phyloP scores from a whole-genome alignment of 23 red algal genomes.

The Gracilaria domingensis region DNA sequence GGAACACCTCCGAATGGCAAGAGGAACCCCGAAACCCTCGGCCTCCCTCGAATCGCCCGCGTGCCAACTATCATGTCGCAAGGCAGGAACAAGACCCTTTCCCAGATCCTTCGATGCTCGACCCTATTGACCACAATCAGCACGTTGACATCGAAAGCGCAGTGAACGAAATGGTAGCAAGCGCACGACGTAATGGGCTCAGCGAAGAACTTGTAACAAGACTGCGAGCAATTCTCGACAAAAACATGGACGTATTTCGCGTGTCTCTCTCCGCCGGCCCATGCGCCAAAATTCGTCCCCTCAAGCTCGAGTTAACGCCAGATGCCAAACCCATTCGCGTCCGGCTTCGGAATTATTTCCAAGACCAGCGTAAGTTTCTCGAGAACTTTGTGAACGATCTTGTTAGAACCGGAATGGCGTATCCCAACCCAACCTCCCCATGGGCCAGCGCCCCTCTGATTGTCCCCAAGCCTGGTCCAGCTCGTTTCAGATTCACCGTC shows the following conservation, averaged over 20 bases:
- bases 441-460: neutral
- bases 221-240: neutral
- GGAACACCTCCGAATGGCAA: too few species aligned
- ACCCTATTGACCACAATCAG: slow-evolving; percentile 5
- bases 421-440: neutral
- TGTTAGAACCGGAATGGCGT: neutral
- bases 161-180: neutral
- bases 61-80: neutral
- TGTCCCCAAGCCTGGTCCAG: slow-evolving; percentile 9
- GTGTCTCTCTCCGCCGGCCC: slow-evolving; percentile 17
- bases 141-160: slow-evolving; percentile 1
- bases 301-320: neutral
- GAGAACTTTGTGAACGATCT: neutral
- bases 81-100: slow-evolving; percentile 22
- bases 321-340: too few species aligned
- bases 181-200: neutral
- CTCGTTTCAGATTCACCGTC: neutral
- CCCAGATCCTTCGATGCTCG: slow-evolving; percentile 25
- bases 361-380: too few species aligned
- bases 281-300: neutral
- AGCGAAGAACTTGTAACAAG: too few species aligned
- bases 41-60: too few species aligned
- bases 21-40: too few species aligned
- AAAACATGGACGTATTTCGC: slow-evolving; percentile 8
- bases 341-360: too few species aligned